A percentile compares a stretch with the other conserved stretches of the same genome.
These are phyloP conservation scores for Chaetomiaceae sp. DNA, from an alignment of 2,329 filamentous ascomycete species.

Conservation along the genomic window DNA sequence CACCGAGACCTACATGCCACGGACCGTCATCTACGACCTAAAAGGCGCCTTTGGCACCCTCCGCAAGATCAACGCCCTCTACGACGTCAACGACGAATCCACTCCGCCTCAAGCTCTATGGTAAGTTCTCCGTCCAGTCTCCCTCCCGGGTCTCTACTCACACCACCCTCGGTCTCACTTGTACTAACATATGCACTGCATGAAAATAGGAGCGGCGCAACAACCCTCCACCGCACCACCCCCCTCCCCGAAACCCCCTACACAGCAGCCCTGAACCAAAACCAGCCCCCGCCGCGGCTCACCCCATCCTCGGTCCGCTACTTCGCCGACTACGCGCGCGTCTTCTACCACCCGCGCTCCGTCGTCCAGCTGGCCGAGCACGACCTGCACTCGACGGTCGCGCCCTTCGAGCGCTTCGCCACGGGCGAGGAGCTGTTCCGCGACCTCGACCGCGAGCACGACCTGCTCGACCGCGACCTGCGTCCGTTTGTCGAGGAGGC, in stretches of 20 bases:
- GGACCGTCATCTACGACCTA: slow-evolving; percentile 88
- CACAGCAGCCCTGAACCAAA: slow-evolving; percentile 71
- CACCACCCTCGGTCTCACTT: background rate
- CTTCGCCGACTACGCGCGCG: slow-evolving; percentile 91
- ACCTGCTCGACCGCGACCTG: slow-evolving; percentile 84
- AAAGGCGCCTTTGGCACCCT: slow-evolving; percentile 90
- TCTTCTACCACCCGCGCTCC: slow-evolving; percentile 88
- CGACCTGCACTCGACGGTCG: slow-evolving; percentile 36
- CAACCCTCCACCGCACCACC: slow-evolving; percentile 61
- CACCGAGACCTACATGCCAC: slow-evolving; percentile 83
- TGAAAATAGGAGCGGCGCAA: slow-evolving; percentile 52
- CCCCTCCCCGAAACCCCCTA: slow-evolving; percentile 68
- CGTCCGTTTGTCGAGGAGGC: slow-evolving; percentile 87
- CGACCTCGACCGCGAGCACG: slow-evolving; percentile 69
- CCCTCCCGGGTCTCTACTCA: background rate
- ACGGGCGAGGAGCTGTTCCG: slow-evolving; percentile 70
- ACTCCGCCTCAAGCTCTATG: slow-evolving; percentile 34
- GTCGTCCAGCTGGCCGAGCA: slow-evolving; percentile 83
- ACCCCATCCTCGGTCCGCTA: slow-evolving; percentile 72
- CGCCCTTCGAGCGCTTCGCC: slow-evolving; percentile 70
- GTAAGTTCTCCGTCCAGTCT: slow-evolving; percentile 24
- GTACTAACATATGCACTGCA: background rate
- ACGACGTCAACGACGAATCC: slow-evolving; percentile 47
- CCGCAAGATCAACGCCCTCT: slow-evolving; percentile 80
- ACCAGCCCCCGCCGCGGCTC: slow-evolving; percentile 54